phyloP scores from a whole-genome alignment of 768 basidiomycete species.

The Lentinula sp. region DNA sequence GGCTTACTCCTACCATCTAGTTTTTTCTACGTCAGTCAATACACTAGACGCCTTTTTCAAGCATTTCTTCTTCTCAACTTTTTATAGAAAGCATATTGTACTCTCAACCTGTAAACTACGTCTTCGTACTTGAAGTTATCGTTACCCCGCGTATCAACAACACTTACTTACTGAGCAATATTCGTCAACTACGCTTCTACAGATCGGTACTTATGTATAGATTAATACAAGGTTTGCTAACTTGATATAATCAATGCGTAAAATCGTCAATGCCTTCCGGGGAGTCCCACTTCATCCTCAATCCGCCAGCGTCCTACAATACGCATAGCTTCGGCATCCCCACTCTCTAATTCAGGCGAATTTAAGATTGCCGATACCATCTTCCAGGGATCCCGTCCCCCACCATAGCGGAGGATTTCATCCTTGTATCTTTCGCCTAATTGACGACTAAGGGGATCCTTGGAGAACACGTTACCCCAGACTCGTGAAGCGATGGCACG shows the following conservation, averaged over 20 bases:
- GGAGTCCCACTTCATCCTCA: slow-evolving; percentile 60
- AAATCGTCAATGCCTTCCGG: slow-evolving; percentile 48
- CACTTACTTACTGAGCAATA: not conserved
- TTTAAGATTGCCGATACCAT: slow-evolving; percentile 76
- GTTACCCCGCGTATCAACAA: not conserved
- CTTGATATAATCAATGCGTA: not conserved
- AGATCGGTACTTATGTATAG: not conserved
- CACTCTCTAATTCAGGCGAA: slow-evolving; percentile 56
- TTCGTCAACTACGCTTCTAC: not conserved
- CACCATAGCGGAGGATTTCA: slow-evolving; percentile 75
- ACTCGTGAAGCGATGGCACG: slow-evolving; percentile 93
- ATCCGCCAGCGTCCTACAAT: slow-evolving; percentile 88
- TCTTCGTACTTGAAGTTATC: not conserved
- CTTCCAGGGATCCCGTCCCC: slow-evolving; percentile 89
- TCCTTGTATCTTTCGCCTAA: slow-evolving; percentile 78
- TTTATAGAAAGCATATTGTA: not conserved
- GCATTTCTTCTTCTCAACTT: not conserved
- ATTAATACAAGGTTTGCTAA: slow-evolving; percentile 1
- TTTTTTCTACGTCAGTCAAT: not conserved
- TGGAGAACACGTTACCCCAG: slow-evolving; percentile 70
- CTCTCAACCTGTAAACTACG: not conserved
- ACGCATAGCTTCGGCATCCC: slow-evolving; percentile 80
- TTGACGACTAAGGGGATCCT: slow-evolving; percentile 61
- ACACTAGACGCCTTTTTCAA: not conserved
- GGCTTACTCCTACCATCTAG: slow-evolving; percentile 48